Conservation (phyloP, 2,329 filamentous ascomycete genomes). For the Alternaria sp. region DNA sequence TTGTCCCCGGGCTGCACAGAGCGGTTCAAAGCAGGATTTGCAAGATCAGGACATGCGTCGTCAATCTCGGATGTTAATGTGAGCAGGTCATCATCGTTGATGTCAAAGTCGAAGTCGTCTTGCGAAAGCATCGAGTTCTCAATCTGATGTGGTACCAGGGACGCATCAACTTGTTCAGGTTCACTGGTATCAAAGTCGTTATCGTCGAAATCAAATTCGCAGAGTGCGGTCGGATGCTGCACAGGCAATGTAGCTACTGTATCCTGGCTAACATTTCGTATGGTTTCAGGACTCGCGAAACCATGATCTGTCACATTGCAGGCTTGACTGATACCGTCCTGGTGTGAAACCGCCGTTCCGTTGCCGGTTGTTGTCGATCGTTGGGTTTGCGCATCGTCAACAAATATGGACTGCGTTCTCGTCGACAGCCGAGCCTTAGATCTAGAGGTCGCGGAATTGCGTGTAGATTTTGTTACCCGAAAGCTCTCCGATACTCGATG, state of each 20-base stretch:
- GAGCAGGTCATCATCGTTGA: conserved; percentile 35
- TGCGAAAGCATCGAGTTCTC: background rate
- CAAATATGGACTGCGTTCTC: background rate
- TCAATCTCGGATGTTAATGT: conserved; percentile 11
- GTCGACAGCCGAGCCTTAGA: background rate
- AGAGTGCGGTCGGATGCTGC: background rate
- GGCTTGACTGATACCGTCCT: background rate
- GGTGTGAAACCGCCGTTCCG: background rate
- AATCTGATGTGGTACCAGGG: background rate
- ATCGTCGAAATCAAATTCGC: background rate
- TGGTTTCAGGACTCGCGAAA: background rate
- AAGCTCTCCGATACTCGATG: conserved; percentile 22
- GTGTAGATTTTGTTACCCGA: conserved; percentile 17
- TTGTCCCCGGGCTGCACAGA: background rate
- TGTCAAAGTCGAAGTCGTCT: conserved; percentile 29
- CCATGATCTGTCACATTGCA: background rate
- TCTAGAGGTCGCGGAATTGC: background rate
- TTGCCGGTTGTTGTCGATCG: background rate
- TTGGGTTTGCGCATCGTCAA: background rate
- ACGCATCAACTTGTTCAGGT: background rate
- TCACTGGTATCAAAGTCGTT: background rate
- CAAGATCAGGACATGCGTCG: background rate
- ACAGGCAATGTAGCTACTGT: background rate
- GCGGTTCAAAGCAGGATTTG: conserved; percentile 3
- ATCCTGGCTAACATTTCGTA: background rate